phyloP scores from a whole-genome alignment of 352 stramenopile genomes.

The Globisporangium abappressorium region DNA sequence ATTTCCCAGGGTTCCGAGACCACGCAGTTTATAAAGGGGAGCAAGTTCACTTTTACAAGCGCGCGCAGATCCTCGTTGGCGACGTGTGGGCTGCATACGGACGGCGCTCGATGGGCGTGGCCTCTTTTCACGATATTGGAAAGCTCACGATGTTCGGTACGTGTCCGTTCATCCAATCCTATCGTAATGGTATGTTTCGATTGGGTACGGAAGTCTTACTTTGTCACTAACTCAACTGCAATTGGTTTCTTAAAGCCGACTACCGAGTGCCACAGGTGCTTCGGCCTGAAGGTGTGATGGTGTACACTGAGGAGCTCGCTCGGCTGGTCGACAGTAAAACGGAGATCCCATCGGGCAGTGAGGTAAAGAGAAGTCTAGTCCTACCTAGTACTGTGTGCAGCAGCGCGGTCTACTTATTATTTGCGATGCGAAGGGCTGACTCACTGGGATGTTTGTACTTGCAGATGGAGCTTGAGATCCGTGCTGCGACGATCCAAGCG shows the following conservation, averaged over 20 bases:
- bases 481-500: constrained; percentile 78
- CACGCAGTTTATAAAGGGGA: constrained; percentile 76
- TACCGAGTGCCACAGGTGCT: constrained; percentile 86
- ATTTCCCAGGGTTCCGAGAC: constrained; percentile 86
- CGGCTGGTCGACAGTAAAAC: constrained; percentile 49
- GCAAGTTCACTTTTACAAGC: constrained; percentile 90
- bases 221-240: neutral
- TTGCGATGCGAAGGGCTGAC: neutral
- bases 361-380: constrained; percentile 30
- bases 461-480: constrained; percentile 82
- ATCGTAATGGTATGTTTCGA: neutral
- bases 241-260: constrained; percentile 44
- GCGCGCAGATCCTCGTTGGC: constrained; percentile 84
- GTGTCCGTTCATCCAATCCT: constrained; percentile 1
- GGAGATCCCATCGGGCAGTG: constrained; percentile 56
- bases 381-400: neutral
- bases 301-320: constrained; percentile 49
- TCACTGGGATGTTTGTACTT: neutral
- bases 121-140: constrained; percentile 77
- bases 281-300: constrained; percentile 63
- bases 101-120: constrained; percentile 34
- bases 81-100: constrained; percentile 88
- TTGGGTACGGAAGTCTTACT: neutral
- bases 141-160: constrained; percentile 88
- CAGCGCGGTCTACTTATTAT: neutral